These are phyloP conservation scores for Hypoxylon sp. DNA, from an alignment of 2,329 filamentous ascomycete genomes.

Conservation along the genomic window DNA sequence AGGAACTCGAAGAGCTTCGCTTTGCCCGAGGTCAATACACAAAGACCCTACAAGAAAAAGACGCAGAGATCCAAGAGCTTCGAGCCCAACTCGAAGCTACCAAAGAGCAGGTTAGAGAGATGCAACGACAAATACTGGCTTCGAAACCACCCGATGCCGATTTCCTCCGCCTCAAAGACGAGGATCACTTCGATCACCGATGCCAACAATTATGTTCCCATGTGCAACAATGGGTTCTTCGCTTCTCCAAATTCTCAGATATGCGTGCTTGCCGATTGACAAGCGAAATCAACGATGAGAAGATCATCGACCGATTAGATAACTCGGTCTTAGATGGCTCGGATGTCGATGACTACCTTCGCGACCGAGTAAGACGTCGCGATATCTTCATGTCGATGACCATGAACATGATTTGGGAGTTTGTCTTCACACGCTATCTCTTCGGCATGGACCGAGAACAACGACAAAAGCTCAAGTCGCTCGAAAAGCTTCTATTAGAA, in stretches of 20 bases:
- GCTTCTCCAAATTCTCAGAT: constrained; percentile 98
- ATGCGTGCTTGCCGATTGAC: constrained; percentile 88
- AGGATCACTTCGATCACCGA: constrained; percentile 94
- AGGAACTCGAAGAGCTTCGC: constrained; percentile 79
- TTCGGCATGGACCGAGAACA: constrained; percentile 99
- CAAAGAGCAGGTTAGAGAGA: constrained; percentile 71
- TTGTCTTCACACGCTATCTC: constrained; percentile 96
- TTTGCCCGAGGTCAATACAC: constrained; percentile 73
- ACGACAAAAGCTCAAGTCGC: constrained; percentile 94
- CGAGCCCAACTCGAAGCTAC: constrained; percentile 83
- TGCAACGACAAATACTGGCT: constrained; percentile 71
- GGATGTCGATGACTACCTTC: constrained; percentile 89
- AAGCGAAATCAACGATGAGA: constrained; percentile 88
- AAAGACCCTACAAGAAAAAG: constrained; percentile 81
- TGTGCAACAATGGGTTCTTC: constrained; percentile 96
- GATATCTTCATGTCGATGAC: constrained; percentile 99
- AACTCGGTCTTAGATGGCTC: constrained; percentile 95
- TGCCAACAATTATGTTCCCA: constrained; percentile 96
- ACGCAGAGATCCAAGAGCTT: constrained; percentile 84
- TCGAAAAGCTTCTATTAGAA: constrained; percentile 92
- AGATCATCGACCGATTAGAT: constrained; percentile 93
- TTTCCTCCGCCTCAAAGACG: constrained; percentile 85
- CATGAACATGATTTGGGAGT: constrained; percentile 99
- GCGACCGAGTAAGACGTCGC: constrained; percentile 87
- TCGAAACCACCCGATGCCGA: constrained; percentile 74